Conservation (phyloP, 805 yeast genomes). For the Kodamaea hsintzibuensis region DNA sequence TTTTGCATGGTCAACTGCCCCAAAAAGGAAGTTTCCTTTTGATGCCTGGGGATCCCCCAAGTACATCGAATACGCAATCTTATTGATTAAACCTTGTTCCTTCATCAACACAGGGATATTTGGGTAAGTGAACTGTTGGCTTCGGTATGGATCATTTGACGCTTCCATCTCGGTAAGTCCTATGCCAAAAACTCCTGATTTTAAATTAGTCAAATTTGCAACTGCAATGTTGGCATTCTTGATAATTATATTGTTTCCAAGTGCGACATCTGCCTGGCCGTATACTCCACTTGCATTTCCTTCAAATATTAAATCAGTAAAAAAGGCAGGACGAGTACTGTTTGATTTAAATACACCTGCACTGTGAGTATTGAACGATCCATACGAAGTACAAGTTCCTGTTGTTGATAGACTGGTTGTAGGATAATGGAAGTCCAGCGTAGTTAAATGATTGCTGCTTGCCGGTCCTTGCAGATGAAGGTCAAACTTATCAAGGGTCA, state of each 20-base stretch:
- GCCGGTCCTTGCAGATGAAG: too few relatives aligned
- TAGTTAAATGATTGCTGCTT: too few relatives aligned
- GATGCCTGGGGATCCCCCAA: slow-evolving; percentile 44
- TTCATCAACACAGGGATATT: slow-evolving; percentile 60
- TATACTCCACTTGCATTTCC: not conserved
- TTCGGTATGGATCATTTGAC: not conserved
- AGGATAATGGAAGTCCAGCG: not conserved
- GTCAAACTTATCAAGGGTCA: too few relatives aligned
- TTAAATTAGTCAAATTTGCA: not conserved
- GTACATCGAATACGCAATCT: slow-evolving; percentile 61
- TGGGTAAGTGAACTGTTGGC: not conserved
- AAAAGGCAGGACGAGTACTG: not conserved
- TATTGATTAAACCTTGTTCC: slow-evolving; percentile 54
- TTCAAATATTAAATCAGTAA: not conserved
- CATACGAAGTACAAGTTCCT: not conserved
- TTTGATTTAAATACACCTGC: not conserved
- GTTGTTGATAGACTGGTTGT: not conserved
- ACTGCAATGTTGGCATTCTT: not conserved
- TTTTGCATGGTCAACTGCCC: slow-evolving; percentile 69
- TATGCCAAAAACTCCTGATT: not conserved
- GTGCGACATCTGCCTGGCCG: not conserved
- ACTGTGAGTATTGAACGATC: not conserved
- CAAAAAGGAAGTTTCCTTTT: slow-evolving; percentile 62
- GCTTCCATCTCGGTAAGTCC: not conserved
- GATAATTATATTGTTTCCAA: not conserved